These are phyloP conservation scores for Euphrasia arctica DNA, from an alignment of 305 asterid genomes.

Conservation along the genomic window DNA sequence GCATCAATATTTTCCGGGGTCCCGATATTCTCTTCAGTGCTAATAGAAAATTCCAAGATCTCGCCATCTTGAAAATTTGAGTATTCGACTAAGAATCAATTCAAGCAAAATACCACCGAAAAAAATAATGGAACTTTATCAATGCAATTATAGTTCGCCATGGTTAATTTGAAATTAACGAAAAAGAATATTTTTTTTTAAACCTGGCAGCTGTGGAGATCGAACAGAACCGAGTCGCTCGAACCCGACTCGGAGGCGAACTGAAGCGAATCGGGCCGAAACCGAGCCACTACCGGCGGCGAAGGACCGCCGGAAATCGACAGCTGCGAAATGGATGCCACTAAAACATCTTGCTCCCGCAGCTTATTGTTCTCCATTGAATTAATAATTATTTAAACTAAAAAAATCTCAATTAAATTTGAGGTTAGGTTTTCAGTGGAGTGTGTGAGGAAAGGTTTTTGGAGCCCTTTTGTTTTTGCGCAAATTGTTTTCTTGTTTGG, in stretches of 20 bases:
- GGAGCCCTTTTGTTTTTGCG: conserved; percentile 26
- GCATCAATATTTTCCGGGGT: not conserved
- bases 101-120: not conserved
- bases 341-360: conserved; percentile 50
- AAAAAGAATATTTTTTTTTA: too few relatives aligned
- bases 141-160: not conserved
- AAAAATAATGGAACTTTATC: not conserved
- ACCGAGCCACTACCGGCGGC: conserved; percentile 62
- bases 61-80: conserved; percentile 11
- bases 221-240: conserved; percentile 45
- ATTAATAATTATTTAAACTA: not conserved
- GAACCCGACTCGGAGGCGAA: conserved; percentile 51
- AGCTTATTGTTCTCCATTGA: conserved; percentile 43
- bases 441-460: conserved; percentile 29
- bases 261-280: conserved; percentile 55
- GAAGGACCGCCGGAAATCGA: conserved; percentile 47
- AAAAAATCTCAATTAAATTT: conserved; percentile 8
- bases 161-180: too few relatives aligned
- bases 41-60: not conserved
- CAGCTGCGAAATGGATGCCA: conserved; percentile 64
- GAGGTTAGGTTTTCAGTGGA: conserved; percentile 38
- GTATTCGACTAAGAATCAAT: not conserved
- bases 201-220: conserved; percentile 53
- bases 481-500: conserved; percentile 26
- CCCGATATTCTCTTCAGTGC: not conserved